Evolutionary conservation across 139 green algal genomes (phyloP), one percentile per base, ranked within the genome.

Genomic region (Closterium sp.): DNA sequence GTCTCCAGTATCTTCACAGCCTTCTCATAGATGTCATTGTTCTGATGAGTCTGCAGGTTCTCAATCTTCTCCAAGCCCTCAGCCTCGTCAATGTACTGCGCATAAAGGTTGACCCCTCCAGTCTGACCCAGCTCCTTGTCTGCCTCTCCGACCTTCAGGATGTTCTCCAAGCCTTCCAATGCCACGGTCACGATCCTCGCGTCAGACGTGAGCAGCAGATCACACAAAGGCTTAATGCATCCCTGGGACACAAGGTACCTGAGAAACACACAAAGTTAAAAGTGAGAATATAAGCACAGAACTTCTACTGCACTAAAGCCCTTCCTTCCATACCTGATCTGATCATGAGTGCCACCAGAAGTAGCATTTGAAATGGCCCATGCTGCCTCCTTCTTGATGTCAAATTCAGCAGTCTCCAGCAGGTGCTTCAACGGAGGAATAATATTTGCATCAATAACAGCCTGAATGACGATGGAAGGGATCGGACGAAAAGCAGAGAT

Each of bases 311-410:
- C 81, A 19, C 30, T 85, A 19, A 31, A 85, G 2, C n/a, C 9
- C 9, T 85, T 25, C 9, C 16, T 85, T 19, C 81, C 91, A 86
- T 93, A 95, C 95, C 88, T 96, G 89, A 91, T 95, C 89, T 97
- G 96, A 30, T 97, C 95, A 31, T 96, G 94, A 33, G 94, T 97
- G 36, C 98, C 98, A 85, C 98, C 98, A 28, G 95, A 98, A 43
- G 98, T 99, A 8, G 98, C 98, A 93, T 99, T 99, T 93, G 95
- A 98, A 90, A 99, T 98, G 28, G 98, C 98, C 98, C 98, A 99
- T 0, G 98, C 98, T 69, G 97, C 97, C 94, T 99, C 98, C 95
- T 99, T 99, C 94, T 99, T 99, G 95, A 99, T 99, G 96, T 99
- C 98, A 94, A 99, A 99, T 95, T 99, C 98, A 0, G 98, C 97